A percentile compares a stretch with the other conserved stretches of the same genome.
phyloP scores from a whole-genome alignment of 495 filamentous ascomycete genomes.

The Daldinia loculata region DNA sequence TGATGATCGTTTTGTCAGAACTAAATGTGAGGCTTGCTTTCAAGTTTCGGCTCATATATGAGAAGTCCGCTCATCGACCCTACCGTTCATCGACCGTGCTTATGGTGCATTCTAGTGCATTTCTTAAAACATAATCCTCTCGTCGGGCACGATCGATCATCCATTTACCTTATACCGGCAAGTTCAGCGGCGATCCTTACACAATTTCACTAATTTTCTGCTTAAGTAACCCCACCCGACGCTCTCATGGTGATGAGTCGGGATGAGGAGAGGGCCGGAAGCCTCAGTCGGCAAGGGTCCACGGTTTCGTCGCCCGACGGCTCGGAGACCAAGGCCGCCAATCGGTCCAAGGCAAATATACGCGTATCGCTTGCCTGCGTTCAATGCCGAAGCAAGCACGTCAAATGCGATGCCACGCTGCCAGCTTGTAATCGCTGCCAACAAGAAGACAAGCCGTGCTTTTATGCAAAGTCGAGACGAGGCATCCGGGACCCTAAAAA shows the following conservation, averaged over 20 bases:
- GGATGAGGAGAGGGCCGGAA: conserved; percentile 35
- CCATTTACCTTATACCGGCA: conserved; percentile 14
- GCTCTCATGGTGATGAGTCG: conserved; percentile 38
- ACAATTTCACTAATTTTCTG: neutral
- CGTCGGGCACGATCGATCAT: conserved; percentile 26
- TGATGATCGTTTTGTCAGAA: conserved; percentile 38
- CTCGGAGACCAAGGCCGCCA: conserved; percentile 36
- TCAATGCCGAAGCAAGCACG: conserved; percentile 65
- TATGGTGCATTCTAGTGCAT: conserved; percentile 19
- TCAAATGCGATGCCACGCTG: conserved; percentile 66
- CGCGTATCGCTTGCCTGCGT: conserved; percentile 63
- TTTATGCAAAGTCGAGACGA: conserved; percentile 63
- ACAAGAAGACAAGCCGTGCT: conserved; percentile 56
- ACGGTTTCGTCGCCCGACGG: conserved; percentile 39
- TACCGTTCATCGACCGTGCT: conserved; percentile 27
- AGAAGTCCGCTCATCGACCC: conserved; percentile 30
- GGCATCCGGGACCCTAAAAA: conserved; percentile 58
- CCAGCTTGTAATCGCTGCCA: conserved; percentile 59
- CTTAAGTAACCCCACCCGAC: conserved; percentile 6
- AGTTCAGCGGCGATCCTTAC: neutral
- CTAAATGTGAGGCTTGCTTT: conserved; percentile 39
- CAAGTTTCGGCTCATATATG: conserved; percentile 30
- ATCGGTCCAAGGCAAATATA: conserved; percentile 45
- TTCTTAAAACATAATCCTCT: conserved; percentile 5
- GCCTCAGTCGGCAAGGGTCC: conserved; percentile 35